Base-by-base conservation (phyloP, 1,139 yeast genomes). In the Pichia cactophila region DNA sequence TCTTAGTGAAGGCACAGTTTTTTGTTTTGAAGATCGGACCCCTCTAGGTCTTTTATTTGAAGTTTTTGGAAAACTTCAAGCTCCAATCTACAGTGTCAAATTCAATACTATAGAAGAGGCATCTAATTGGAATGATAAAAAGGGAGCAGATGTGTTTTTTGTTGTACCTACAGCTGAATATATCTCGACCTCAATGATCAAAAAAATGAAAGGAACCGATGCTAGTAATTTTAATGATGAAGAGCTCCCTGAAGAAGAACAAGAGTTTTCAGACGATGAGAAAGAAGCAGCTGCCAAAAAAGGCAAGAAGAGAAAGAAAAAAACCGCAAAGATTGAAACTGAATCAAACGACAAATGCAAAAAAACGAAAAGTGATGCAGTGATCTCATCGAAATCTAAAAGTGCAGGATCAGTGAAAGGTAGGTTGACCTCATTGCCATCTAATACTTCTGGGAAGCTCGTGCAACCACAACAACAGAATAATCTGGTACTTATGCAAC, bases 141-240 rank as follows among this genome's bases (percentile, higher is more conserved):
- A 74, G 47, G 95, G 92, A 0, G 65, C 69, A 16, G 73, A 74
- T 41, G 92, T 84, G 0, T 88, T 61, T 62, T 87, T 85, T 57
- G 94, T 89, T 17, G 94, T 86, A 3, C 83, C 90, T 1, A 85
- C 81, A 43, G 84, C 96, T 0, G 77, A 83, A 50, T 90, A 89
- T 66, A 71, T 86, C 14, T 80, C 83, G 54, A 90, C 97, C 0
- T 86, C 85, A 48, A 69, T 79, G 20, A 75, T 90, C 47, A 85
- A 80, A 58, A 71, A 74, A 28, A 55, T 81, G 26, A 89, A 84
- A 60, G 98, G 97, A 14, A 83, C 92, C 1, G 99, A 92, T 69
- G 98, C 98, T 0, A 85, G 95, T 61, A 92, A 92, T 58, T 83
- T 88, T 63, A 86, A 88, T 63, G 98, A 92, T 65, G 98, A 92